Percentiles rank a stretch among this genome's conserved stretches.
phyloP scores from a whole-genome alignment of 1,139 yeast genomes.

The Nematodospora anomalae region DNA sequence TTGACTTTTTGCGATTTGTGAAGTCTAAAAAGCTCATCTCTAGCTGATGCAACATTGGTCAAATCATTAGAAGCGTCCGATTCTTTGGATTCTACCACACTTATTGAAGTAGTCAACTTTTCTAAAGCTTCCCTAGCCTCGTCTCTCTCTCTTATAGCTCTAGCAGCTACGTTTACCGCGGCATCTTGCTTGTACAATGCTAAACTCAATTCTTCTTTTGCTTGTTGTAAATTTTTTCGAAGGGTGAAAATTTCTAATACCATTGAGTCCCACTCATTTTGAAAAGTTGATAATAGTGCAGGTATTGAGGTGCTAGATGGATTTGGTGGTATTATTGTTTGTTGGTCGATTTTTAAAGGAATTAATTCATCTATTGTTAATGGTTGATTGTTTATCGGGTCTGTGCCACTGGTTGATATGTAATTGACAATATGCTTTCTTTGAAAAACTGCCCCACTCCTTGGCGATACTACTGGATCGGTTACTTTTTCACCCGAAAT shows the following conservation, averaged over 20 bases:
- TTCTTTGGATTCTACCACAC: background rate
- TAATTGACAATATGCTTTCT: constrained; percentile 59
- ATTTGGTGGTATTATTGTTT: constrained; percentile 37
- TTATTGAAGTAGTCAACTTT: constrained; percentile 35
- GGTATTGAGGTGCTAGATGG: constrained; percentile 75
- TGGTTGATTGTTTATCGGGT: constrained; percentile 72
- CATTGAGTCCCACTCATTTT: constrained; percentile 87
- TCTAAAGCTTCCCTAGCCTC: constrained; percentile 63
- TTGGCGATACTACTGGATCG: constrained; percentile 75
- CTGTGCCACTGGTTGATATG: constrained; percentile 63
- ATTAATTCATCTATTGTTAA: constrained; percentile 61
- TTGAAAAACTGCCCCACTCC: constrained; percentile 74
- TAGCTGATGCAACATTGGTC: constrained; percentile 31
- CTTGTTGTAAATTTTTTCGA: constrained; percentile 65
- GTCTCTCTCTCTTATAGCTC: constrained; percentile 70
- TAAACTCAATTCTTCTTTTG: constrained; percentile 72
- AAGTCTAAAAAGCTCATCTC: constrained; percentile 36
- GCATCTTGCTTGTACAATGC: constrained; percentile 88
- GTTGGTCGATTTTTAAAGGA: constrained; percentile 29
- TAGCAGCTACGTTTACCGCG: constrained; percentile 81
- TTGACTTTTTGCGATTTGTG: constrained; percentile 46
- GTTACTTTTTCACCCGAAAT: constrained; percentile 68
- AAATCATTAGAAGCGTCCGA: background rate
- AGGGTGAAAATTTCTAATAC: constrained; percentile 79
- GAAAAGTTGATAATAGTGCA: constrained; percentile 67